Percentiles rank a stretch among this genome's conserved stretches.
Conservation (phyloP, 768 basidiomycete genomes). For the Kwoniella shandongensis region DNA sequence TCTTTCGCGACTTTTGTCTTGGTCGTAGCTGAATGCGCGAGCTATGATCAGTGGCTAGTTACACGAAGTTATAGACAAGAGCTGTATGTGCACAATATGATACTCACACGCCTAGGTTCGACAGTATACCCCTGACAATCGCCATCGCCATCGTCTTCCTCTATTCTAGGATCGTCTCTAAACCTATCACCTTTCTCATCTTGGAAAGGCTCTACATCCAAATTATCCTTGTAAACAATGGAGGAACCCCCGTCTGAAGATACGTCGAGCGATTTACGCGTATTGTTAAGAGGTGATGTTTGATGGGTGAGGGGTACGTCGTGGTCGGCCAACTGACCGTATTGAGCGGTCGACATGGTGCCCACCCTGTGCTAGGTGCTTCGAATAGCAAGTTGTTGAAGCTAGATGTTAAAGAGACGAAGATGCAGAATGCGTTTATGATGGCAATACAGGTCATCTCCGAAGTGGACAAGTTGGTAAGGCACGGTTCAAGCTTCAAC, state of each 20-base stretch:
- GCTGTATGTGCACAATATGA: too few species aligned
- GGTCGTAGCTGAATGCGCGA: conserved; percentile 29
- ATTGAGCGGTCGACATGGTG: conserved; percentile 15
- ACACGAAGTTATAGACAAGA: too few species aligned
- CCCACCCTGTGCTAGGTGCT: not conserved
- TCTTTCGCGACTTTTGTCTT: conserved; percentile 54
- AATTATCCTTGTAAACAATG: conserved; percentile 36
- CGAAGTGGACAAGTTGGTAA: too few species aligned
- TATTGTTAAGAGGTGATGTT: not conserved
- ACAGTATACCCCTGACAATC: conserved; percentile 37
- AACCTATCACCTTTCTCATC: conserved; percentile 42
- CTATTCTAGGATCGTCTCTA: conserved; percentile 42
- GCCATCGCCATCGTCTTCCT: conserved; percentile 29
- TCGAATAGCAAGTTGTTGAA: not conserved
- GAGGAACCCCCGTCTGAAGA: conserved; percentile 34
- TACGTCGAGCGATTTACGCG: conserved; percentile 18
- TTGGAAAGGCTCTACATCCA: conserved; percentile 43
- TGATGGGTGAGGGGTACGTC: conserved; percentile 11
- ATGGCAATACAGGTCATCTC: too few species aligned
- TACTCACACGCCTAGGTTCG: conserved; percentile 40
- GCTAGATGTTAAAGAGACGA: not conserved
- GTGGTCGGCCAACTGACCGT: conserved; percentile 13
- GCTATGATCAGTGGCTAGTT: conserved; percentile 2
- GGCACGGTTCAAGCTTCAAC: too few species aligned
- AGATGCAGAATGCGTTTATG: too few species aligned